Percentiles rank a stretch among this genome's conserved stretches.
Evolutionary conservation across 345 rosid genomes (phyloP).

Genomic region (Boechera divaricarpa): DNA sequence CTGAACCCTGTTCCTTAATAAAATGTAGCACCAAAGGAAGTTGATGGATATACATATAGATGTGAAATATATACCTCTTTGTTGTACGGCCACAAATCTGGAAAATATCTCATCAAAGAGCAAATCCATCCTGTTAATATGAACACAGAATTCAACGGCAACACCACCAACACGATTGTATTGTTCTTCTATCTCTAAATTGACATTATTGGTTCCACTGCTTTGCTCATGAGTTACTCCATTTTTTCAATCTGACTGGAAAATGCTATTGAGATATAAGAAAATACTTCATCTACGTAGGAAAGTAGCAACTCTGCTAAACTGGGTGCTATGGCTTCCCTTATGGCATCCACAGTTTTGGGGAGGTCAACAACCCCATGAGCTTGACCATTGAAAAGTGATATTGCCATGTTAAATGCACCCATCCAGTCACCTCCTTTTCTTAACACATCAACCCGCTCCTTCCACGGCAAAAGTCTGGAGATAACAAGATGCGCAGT

Average conservation of each 20-base stretch:
- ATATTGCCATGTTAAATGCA: too few species aligned
- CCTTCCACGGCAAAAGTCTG: slow-evolving; percentile 99
- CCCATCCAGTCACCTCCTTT: slow-evolving; percentile 99
- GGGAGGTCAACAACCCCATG: too few species aligned
- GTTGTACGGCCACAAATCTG: slow-evolving; percentile 82
- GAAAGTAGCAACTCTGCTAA: too few species aligned
- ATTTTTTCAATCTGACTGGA: too few species aligned
- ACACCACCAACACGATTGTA: slow-evolving; percentile 98
- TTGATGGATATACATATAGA: slow-evolving; percentile 30
- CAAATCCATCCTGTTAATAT: slow-evolving; percentile 83
- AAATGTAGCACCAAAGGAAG: slow-evolving; percentile 15
- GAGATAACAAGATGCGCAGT: slow-evolving; percentile 76
- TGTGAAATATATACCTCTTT: slow-evolving; percentile 68
- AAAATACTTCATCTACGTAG: too few species aligned
- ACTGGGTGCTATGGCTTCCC: too few species aligned
- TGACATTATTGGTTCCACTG: slow-evolving; percentile 60
- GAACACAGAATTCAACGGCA: slow-evolving; percentile 96
- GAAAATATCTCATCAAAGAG: slow-evolving; percentile 97
- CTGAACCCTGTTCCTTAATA: too few species aligned
- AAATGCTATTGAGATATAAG: too few species aligned
- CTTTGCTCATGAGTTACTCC: slow-evolving; percentile 56
- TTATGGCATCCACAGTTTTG: too few species aligned
- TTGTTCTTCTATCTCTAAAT: slow-evolving; percentile 85
- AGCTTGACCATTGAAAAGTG: too few species aligned
- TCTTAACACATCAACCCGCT: slow-evolving; percentile 88